These are phyloP conservation scores for Lepidium campestre DNA, from an alignment of 441 rosid species.

Conservation along the genomic window DNA sequence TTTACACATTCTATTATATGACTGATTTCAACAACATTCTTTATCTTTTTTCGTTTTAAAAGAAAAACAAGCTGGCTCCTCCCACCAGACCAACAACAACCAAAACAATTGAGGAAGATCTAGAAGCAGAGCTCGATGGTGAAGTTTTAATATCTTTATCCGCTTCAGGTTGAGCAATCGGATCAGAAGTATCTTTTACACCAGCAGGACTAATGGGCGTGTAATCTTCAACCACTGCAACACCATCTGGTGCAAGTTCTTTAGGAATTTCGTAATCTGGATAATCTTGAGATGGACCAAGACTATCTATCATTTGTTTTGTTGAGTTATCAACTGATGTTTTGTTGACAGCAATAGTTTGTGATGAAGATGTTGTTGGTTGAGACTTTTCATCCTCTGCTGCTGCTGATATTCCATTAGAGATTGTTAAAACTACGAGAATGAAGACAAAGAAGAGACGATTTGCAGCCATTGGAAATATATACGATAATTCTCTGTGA, in stretches of 20 bases:
- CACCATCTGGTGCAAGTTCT: conserved; percentile 29
- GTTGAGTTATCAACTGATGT: neutral
- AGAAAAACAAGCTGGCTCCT: conserved; percentile 14
- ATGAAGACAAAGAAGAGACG: neutral
- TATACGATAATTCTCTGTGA: neutral
- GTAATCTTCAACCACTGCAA: conserved; percentile 20
- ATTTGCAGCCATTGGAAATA: neutral
- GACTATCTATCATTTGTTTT: conserved; percentile 20
- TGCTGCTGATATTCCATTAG: conserved; percentile 8
- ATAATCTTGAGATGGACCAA: conserved; percentile 31
- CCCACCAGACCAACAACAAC: neutral
- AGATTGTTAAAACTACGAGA: neutral
- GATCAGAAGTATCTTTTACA: neutral
- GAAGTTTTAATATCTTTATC: neutral
- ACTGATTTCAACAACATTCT: neutral
- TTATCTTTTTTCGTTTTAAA: neutral
- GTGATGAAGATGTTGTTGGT: neutral
- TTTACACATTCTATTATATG: neutral
- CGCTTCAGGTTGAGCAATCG: conserved; percentile 18
- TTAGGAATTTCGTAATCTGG: conserved; percentile 26
- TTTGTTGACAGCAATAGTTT: neutral
- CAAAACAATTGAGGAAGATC: neutral
- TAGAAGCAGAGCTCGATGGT: neutral
- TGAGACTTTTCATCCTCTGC: conserved; percentile 13
- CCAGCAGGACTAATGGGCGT: conserved; percentile 6